Percentiles rank a stretch among this genome's conserved stretches.
These are phyloP conservation scores for Globisporangium recalcitrans DNA, from an alignment of 352 stramenopile genomes.

Conservation along the genomic window DNA sequence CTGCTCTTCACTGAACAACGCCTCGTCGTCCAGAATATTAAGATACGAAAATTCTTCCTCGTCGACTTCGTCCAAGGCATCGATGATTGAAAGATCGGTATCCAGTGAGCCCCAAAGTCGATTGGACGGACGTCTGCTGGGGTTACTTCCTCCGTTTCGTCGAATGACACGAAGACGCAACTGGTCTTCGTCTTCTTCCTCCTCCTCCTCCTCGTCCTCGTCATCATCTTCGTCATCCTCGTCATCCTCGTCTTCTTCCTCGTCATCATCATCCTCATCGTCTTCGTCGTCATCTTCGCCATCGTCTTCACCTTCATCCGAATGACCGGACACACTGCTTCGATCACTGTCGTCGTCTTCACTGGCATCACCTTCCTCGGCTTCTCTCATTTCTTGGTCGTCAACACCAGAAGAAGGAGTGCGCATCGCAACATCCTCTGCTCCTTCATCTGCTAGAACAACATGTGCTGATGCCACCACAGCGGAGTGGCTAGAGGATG, in stretches of 20 bases:
- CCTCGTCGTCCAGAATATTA: constrained; percentile 70
- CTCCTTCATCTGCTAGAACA: constrained; percentile 13
- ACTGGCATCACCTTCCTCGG: constrained; percentile 39
- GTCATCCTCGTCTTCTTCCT: constrained; percentile 53
- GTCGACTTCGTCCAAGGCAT: constrained; percentile 75
- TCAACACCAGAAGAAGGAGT: constrained; percentile 39
- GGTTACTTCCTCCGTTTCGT: constrained; percentile 25
- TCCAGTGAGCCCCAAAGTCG: constrained; percentile 71
- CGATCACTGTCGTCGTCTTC: constrained; percentile 53
- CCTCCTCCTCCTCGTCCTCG: constrained; percentile 50
- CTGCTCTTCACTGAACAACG: constrained; percentile 49
- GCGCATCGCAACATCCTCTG: constrained; percentile 65
- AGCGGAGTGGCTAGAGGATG: not conserved
- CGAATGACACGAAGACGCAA: constrained; percentile 49
- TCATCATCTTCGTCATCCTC: constrained; percentile 60
- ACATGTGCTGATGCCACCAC: not conserved
- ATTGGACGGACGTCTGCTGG: constrained; percentile 31
- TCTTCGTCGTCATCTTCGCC: constrained; percentile 23
- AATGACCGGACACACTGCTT: constrained; percentile 55
- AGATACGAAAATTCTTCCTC: constrained; percentile 83
- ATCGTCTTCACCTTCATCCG: constrained; percentile 20
- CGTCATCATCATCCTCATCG: constrained; percentile 57
- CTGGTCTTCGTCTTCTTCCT: constrained; percentile 56
- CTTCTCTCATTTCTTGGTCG: constrained; percentile 57
- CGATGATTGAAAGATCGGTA: constrained; percentile 58